A percentile compares a stretch with the other conserved stretches of the same genome.
Conservation (phyloP, 768 basidiomycete species). For the Leccinum obscurum region DNA sequence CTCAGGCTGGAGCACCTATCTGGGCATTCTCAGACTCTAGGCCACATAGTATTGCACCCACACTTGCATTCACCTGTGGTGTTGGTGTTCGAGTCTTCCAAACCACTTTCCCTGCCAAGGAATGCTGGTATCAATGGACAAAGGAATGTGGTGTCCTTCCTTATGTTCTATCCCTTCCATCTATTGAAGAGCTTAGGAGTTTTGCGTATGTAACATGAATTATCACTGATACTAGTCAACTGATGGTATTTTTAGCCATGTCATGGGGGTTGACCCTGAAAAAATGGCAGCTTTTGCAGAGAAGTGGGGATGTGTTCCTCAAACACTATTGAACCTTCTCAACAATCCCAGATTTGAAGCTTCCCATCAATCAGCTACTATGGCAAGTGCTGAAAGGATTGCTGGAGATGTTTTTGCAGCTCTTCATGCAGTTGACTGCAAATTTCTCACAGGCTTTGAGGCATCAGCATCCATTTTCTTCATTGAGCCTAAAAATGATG, state of each 20-base stretch:
- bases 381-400: not conserved
- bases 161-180: not conserved
- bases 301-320: not conserved
- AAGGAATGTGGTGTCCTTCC: not conserved
- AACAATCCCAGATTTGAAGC: not conserved
- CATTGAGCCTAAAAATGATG: not conserved
- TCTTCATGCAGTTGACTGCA: not conserved
- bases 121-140: not conserved
- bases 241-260: not conserved
- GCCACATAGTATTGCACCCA: not conserved
- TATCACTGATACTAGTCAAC: not conserved
- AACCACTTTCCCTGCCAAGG: not conserved
- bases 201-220: not conserved
- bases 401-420: not conserved
- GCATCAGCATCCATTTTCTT: not conserved
- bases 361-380: too few species aligned
- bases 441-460: not conserved
- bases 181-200: not conserved
- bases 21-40: slow-evolving; percentile 1
- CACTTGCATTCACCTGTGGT: not conserved
- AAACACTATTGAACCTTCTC: not conserved
- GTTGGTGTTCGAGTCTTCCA: not conserved
- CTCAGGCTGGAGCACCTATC: not conserved
- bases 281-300: not conserved
- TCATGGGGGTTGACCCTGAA: not conserved